Evolutionary conservation across 345 rosid genomes (phyloP).

Genomic region (Populus ilicifolia): DNA sequence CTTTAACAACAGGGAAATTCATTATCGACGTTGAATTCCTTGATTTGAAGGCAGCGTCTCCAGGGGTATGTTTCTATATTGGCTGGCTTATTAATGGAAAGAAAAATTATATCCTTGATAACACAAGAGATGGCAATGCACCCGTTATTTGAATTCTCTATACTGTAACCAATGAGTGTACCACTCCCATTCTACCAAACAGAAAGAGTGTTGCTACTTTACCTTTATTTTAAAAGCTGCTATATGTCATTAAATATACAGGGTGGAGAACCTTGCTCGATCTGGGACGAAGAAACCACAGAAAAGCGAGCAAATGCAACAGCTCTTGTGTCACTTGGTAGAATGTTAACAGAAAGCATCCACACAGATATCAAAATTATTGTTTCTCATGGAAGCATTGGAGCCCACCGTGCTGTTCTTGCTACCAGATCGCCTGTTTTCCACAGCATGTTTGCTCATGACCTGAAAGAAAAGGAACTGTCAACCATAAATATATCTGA

Average conservation of each 20-base stretch:
- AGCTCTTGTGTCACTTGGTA: constrained; percentile 59
- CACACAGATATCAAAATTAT: constrained; percentile 72
- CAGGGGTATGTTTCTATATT: constrained; percentile 44
- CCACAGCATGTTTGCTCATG: constrained; percentile 74
- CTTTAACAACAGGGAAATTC: constrained; percentile 72
- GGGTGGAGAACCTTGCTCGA: constrained; percentile 73
- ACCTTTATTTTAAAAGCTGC: constrained; percentile 5
- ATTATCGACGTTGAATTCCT: constrained; percentile 89
- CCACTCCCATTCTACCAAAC: background rate
- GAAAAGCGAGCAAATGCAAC: constrained; percentile 44
- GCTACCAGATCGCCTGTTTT: constrained; percentile 93
- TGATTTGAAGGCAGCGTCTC: constrained; percentile 68
- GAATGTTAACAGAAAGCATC: constrained; percentile 84
- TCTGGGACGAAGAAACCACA: constrained; percentile 65
- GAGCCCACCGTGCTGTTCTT: constrained; percentile 85
- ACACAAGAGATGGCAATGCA: background rate
- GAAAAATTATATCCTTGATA: background rate
- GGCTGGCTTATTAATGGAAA: background rate
- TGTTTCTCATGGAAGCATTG: constrained; percentile 76
- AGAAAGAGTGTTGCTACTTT: background rate
- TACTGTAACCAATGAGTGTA: background rate
- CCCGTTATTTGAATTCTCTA: background rate
- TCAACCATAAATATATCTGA: constrained; percentile 70
- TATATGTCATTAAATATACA: constrained; percentile 20
- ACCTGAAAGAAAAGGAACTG: constrained; percentile 85